Evolutionary conservation across 2,329 filamentous ascomycete genomes (phyloP), one percentile per base, ranked within the genome.

Genomic region (Xylariaceae sp.): DNA sequence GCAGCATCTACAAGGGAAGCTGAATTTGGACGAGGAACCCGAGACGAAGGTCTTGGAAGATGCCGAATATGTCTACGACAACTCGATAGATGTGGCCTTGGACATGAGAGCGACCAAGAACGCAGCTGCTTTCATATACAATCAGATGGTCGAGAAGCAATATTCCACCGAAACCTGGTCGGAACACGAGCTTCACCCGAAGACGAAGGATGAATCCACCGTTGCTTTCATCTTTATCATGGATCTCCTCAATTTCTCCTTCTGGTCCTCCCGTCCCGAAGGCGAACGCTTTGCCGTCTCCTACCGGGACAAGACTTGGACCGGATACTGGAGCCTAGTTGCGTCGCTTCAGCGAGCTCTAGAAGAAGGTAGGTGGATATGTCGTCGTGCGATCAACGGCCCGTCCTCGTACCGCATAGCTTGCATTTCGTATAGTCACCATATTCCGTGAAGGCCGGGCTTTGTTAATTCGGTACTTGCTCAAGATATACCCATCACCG

Each of bases 141-240:
- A 78, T 9, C 80, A 89, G 69, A 97, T 99, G 90, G 82, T 90
- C 69, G 79, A 85, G 69, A 90, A 89, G 67, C 74, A 79, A 36
- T 97, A 95, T 72, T 94, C 89, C 4, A 90, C 89, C 0, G 82
- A 88, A 57, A 87, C 84, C 8, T 99, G 94, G 94, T 83, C 88
- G 13, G 80, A 87, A 65, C 91, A 97, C 70, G 88, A 94, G 68
- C 76, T 99, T 37, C 94, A 99, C 65, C 94, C 94, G 1, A 88
- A 92, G 69, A 65, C 81, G 40, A 90, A 90, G 66, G 86, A 95
- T 67, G 88, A 89, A 65, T 79, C 72, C 47, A 92, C 90, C 0
- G 83, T 95, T 19, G 86, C 89, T 59, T 97, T 99, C 68, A 92
- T 99, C 64, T 97, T 99, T 69, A 90, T 89, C 18, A 95, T 99